Conservation (phyloP, 495 filamentous ascomycete species). For the Neurospora sublineolata region DNA sequence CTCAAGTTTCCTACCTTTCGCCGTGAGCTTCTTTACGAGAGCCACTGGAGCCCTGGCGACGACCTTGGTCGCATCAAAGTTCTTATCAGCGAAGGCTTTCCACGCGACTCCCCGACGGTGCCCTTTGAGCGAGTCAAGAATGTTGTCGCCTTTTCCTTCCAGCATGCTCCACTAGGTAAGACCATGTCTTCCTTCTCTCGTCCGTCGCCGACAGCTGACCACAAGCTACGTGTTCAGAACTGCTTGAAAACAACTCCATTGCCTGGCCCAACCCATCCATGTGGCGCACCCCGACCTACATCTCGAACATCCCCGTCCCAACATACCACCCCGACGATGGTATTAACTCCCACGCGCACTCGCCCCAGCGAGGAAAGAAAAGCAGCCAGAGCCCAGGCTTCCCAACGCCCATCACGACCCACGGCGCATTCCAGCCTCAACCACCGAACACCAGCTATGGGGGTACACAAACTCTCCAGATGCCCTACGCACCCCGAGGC, state of each 20-base stretch:
- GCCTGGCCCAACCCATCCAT: slow-evolving; percentile 71
- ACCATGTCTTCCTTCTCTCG: neutral
- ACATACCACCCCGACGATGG: slow-evolving; percentile 31
- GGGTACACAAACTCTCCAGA: slow-evolving; percentile 3
- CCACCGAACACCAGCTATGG: slow-evolving; percentile 8
- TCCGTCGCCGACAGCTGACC: neutral
- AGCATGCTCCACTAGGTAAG: slow-evolving; percentile 72
- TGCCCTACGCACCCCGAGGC: slow-evolving; percentile 15
- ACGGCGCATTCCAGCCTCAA: slow-evolving; percentile 8
- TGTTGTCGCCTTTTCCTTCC: slow-evolving; percentile 69
- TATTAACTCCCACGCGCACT: slow-evolving; percentile 32
- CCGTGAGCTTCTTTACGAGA: slow-evolving; percentile 55
- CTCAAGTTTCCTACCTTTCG: slow-evolving; percentile 69
- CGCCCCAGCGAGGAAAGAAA: slow-evolving; percentile 12
- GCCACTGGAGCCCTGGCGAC: slow-evolving; percentile 62
- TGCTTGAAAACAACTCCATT: slow-evolving; percentile 66
- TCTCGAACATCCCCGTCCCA: slow-evolving; percentile 26
- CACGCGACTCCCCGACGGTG: slow-evolving; percentile 32
- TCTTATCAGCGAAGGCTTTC: slow-evolving; percentile 66
- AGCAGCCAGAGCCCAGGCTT: slow-evolving; percentile 9
- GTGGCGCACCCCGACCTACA: slow-evolving; percentile 45
- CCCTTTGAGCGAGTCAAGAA: slow-evolving; percentile 64
- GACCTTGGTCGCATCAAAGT: slow-evolving; percentile 63
- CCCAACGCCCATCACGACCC: neutral
- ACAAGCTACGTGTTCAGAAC: slow-evolving; percentile 28